Evolutionary conservation across 1,284 basidiomycete species (phyloP), one percentile per base, ranked within the genome.

Genomic region (Leccinum subrobustum): DNA sequence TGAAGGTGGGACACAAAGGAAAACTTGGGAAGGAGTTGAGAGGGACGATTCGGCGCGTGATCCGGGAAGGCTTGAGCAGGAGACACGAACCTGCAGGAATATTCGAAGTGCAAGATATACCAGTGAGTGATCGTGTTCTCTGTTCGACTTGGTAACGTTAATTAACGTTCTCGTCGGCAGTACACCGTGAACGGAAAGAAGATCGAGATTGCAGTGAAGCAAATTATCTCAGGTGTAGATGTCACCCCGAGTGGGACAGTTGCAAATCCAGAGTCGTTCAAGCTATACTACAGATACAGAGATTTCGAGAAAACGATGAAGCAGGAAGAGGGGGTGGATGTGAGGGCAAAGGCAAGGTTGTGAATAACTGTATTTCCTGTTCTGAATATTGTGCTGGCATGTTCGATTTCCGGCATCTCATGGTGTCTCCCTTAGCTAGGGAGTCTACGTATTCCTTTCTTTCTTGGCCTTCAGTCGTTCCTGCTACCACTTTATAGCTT

Each of bases 121-220:
- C 88, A 44, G 87, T 89, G 56, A 42, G 85, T 77, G 9, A 16
- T 31, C 60, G 18, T 31, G 5, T 50, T 58, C 54, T 39, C 27
- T 56, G 7, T 11, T n/a, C 1, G 16, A 37, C 16, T 48, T 29
- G 39, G 4, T 18, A 52, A 27, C 23, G 16, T 56, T 58, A 27
- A 7, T 56, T 58, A 27, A 7, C 29, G 23, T 29, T 31, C 51
- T n/a, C 48, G 25, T 35, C 39, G 18, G 44, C 61, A 87, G 87
- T 88, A 88, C 66, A 90, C 86, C 0, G 83, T 88, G 3, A 89
- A 89, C 54, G 83, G 83, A 7, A 89, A 89, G 77, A 89, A 88
- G 71, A 87, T 90, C 48, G 88, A 90, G 73, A 87, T 89, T 42
- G 86, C 86, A 2, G 84, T 89, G 50, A 89, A 89, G 70, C 86